A percentile compares a stretch with the other conserved stretches of the same genome.
Evolutionary conservation across 352 stramenopile species (phyloP).

Genomic region (Globisporangium paroecandrum): DNA sequence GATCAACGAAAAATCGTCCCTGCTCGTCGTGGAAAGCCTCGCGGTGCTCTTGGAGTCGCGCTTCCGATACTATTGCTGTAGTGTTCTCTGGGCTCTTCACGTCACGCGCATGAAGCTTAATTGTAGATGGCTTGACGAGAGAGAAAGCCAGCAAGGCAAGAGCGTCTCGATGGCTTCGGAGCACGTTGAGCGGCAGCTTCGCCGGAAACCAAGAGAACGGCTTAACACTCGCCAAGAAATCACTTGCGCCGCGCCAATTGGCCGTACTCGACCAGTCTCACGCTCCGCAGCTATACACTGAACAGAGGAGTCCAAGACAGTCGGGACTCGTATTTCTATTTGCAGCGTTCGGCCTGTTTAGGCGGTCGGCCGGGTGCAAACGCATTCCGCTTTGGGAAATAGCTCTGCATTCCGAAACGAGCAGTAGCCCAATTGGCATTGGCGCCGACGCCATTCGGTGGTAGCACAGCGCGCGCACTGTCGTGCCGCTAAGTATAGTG

Average conservation of each 20-base stretch:
- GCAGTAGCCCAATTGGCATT: neutral
- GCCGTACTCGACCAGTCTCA: neutral
- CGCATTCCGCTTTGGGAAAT: neutral
- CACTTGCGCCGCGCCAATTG: neutral
- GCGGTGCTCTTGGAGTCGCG: neutral
- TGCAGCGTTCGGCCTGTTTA: neutral
- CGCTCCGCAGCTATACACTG: neutral
- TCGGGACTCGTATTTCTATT: neutral
- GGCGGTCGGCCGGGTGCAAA: too few species aligned
- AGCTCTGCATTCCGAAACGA: neutral
- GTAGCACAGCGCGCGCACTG: neutral
- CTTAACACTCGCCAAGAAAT: neutral
- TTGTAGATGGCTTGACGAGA: neutral
- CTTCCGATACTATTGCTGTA: neutral
- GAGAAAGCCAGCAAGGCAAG: neutral
- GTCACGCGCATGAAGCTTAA: slow-evolving; percentile 6
- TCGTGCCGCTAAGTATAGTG: neutral
- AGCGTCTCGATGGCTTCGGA: neutral
- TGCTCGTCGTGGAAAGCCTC: neutral
- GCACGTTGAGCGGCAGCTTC: neutral
- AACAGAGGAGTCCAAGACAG: neutral
- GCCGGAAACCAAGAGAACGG: neutral
- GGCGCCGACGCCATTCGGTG: neutral
- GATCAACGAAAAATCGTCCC: neutral
- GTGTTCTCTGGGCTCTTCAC: neutral